Percentiles rank a stretch among this genome's conserved stretches.
Conservation (phyloP, 2,329 filamentous ascomycete species). For the Aspergillus caelatus region DNA sequence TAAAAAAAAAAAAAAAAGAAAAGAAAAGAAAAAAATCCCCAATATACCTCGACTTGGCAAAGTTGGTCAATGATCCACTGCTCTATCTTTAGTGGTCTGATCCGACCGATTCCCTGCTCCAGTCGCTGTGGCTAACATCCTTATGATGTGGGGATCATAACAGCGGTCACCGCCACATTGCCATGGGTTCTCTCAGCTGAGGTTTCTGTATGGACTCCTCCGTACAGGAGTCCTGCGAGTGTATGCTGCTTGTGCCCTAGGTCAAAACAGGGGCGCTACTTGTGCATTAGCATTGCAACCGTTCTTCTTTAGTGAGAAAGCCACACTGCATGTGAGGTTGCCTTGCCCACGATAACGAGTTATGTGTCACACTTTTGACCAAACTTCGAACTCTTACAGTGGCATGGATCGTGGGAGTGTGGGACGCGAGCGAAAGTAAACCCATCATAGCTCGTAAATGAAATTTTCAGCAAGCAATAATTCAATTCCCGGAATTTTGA, state of each 20-base stretch:
- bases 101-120: not conserved
- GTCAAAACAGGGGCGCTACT: slow-evolving; percentile 8
- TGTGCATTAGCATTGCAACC: slow-evolving; percentile 23
- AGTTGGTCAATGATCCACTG: not conserved
- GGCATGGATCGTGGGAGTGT: not conserved
- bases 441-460: not conserved
- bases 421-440: not conserved
- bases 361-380: slow-evolving; percentile 22
- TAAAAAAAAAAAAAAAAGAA: not conserved
- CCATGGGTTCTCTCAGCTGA: slow-evolving; percentile 4
- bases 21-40: not conserved
- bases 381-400: slow-evolving; percentile 1
- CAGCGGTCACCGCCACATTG: slow-evolving; percentile 6
- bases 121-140: slow-evolving; percentile 2
- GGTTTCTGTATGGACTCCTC: not conserved
- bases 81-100: slow-evolving; percentile 3
- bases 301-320: slow-evolving; percentile 10
- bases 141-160: not conserved
- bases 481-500: not conserved
- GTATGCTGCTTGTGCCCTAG: slow-evolving; percentile 7
- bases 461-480: not conserved
- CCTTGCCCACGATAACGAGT: slow-evolving; percentile 14
- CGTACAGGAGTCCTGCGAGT: not conserved
- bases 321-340: slow-evolving; percentile 25
- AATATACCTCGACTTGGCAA: not conserved